Conservation (phyloP, 768 basidiomycete species). For the Termitomyces sp. region DNA sequence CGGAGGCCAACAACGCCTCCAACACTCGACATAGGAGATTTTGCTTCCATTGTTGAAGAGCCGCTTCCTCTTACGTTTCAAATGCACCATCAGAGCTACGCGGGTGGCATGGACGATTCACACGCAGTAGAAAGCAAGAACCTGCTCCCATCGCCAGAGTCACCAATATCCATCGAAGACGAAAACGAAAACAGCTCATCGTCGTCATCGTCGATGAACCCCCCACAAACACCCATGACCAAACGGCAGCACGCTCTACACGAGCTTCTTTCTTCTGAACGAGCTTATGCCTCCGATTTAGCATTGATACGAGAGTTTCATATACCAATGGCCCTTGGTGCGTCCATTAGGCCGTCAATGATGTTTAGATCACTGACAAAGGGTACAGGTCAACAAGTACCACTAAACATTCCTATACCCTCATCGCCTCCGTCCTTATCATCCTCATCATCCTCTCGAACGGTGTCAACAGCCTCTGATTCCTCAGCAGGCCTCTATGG, state of each 20-base stretch:
- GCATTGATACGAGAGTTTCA: constrained; percentile 73
- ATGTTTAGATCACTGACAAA: neutral
- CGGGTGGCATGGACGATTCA: constrained; percentile 16
- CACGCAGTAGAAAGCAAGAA: constrained; percentile 16
- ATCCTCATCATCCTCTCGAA: constrained; percentile 43
- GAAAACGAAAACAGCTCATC: constrained; percentile 17
- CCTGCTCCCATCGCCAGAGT: constrained; percentile 21
- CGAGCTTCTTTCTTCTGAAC: constrained; percentile 73
- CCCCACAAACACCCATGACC: constrained; percentile 33
- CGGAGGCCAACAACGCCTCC: constrained; percentile 18
- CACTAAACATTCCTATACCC: constrained; percentile 17
- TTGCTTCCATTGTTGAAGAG: constrained; percentile 19
- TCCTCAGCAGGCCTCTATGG: constrained; percentile 31
- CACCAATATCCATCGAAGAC: constrained; percentile 21
- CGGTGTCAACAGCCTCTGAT: constrained; percentile 45
- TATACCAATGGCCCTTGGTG: constrained; percentile 73
- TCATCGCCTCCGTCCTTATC: constrained; percentile 43
- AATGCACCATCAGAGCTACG: constrained; percentile 23
- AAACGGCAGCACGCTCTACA: constrained; percentile 76
- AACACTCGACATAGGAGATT: constrained; percentile 19
- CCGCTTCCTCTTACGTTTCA: constrained; percentile 15
- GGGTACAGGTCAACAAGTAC: constrained; percentile 27
- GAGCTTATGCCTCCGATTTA: constrained; percentile 80
- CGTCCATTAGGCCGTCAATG: constrained; percentile 15
- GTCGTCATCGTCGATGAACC: constrained; percentile 17